Conservation (phyloP, 495 filamentous ascomycete species). For the Aspergillus biplanus region DNA sequence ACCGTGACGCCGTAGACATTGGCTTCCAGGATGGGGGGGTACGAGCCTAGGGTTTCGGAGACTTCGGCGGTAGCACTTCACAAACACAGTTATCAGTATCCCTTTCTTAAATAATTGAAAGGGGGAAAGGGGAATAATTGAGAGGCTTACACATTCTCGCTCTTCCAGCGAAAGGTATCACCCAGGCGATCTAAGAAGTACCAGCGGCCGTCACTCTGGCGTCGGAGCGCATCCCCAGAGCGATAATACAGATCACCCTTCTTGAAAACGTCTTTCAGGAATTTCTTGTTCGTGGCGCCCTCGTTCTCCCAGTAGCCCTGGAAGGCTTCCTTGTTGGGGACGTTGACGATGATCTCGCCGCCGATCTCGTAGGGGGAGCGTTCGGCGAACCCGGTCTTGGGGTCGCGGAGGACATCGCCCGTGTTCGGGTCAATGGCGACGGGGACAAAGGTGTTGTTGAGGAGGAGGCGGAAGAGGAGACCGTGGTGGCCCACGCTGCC, state of each 20-base stretch:
- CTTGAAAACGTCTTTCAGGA: constrained; percentile 68
- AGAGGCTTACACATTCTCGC: constrained; percentile 68
- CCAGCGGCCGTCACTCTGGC: constrained; percentile 71
- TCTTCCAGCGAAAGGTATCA: constrained; percentile 85
- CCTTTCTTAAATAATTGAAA: too few species aligned
- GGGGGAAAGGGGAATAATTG: not conserved
- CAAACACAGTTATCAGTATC: not conserved
- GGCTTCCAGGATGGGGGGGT: constrained; percentile 69
- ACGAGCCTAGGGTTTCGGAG: constrained; percentile 65
- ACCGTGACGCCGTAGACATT: constrained; percentile 79
- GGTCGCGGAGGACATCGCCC: constrained; percentile 64
- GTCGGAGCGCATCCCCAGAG: constrained; percentile 71
- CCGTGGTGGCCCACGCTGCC: constrained; percentile 76
- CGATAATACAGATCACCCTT: constrained; percentile 79
- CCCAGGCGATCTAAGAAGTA: constrained; percentile 78
- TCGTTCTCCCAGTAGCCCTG: constrained; percentile 72
- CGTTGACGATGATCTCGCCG: constrained; percentile 74
- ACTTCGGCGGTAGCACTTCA: constrained; percentile 69
- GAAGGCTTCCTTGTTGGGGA: constrained; percentile 63
- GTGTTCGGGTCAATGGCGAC: constrained; percentile 71
- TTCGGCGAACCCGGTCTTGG: constrained; percentile 66
- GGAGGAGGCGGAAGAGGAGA: constrained; percentile 51
- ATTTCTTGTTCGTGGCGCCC: constrained; percentile 69
- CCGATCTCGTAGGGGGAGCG: constrained; percentile 67
- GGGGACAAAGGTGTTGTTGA: constrained; percentile 60